Percentiles rank a stretch among this genome's conserved stretches.
Evolutionary conservation across 768 basidiomycete species (phyloP).

Genomic region (Tephrocybe sp.): DNA sequence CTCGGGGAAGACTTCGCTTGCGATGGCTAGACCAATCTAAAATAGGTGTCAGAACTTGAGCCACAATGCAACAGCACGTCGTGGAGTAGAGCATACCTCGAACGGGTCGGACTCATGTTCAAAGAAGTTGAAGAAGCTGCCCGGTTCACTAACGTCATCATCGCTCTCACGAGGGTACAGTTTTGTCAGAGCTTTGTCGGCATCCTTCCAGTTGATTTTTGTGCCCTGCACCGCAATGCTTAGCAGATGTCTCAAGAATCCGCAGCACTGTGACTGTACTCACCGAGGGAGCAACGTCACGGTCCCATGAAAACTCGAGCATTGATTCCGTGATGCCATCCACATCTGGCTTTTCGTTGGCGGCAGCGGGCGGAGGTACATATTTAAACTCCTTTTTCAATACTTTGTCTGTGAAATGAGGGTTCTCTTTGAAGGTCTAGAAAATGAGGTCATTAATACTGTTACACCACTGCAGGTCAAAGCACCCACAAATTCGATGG

Average conservation of each 20-base stretch:
- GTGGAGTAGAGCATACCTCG: constrained; percentile 44
- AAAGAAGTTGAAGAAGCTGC: constrained; percentile 90
- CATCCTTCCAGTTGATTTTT: constrained; percentile 82
- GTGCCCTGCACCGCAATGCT: constrained; percentile 39
- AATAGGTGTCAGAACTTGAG: constrained; percentile 4
- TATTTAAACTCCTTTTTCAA: constrained; percentile 85
- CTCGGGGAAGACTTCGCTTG: constrained; percentile 77
- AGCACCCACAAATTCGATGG: constrained; percentile 81
- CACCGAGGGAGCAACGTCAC: constrained; percentile 69
- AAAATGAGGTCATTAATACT: constrained; percentile 6
- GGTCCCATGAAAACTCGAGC: constrained; percentile 81
- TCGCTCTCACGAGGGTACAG: constrained; percentile 66
- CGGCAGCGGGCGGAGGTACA: constrained; percentile 50
- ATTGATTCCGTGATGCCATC: constrained; percentile 77
- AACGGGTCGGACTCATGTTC: constrained; percentile 63
- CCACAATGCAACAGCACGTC: constrained; percentile 28
- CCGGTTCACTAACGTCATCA: constrained; percentile 62
- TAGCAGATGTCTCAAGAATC: constrained; percentile 7
- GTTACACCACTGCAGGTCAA: not conserved
- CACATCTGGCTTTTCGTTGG: constrained; percentile 59
- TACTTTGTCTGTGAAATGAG: constrained; percentile 73
- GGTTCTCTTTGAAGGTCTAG: constrained; percentile 86
- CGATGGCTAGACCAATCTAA: constrained; percentile 72
- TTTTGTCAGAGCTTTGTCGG: constrained; percentile 75
- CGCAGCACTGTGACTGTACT: constrained; percentile 17